These are phyloP conservation scores for Calonectria multiphialidica DNA, from an alignment of 2,329 filamentous ascomycete species.

Conservation along the genomic window DNA sequence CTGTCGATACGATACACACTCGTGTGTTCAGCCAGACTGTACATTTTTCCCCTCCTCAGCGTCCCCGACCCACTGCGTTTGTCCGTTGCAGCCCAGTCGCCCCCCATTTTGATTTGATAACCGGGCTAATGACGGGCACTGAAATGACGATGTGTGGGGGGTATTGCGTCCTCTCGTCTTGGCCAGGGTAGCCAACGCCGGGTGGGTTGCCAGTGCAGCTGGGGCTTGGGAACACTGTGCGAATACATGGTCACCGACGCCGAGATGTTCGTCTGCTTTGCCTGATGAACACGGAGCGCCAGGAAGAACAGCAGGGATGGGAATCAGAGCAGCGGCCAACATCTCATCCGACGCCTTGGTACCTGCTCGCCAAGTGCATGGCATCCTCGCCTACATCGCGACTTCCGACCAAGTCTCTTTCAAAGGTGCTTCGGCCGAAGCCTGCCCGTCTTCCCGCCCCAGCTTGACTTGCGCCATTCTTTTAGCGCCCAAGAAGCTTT, in stretches of 20 bases:
- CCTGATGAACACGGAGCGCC: background rate
- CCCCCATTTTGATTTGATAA: slow-evolving; percentile 44
- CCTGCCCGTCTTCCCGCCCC: slow-evolving; percentile 22
- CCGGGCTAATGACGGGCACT: slow-evolving; percentile 43
- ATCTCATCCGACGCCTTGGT: background rate
- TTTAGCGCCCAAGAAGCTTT: slow-evolving; percentile 13
- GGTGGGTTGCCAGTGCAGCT: slow-evolving; percentile 45
- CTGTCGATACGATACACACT: background rate
- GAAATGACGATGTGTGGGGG: slow-evolving; percentile 47
- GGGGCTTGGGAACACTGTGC: slow-evolving; percentile 37
- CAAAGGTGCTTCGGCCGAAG: slow-evolving; percentile 35
- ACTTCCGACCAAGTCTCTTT: background rate
- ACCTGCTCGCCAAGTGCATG: background rate
- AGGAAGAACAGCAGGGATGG: background rate
- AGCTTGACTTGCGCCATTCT: slow-evolving; percentile 37
- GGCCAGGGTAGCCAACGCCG: slow-evolving; percentile 35
- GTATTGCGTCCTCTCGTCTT: slow-evolving; percentile 34
- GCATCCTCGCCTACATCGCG: background rate
- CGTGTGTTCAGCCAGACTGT: slow-evolving; percentile 17
- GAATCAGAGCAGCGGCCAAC: background rate
- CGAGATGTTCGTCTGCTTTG: background rate
- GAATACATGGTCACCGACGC: slow-evolving; percentile 20
- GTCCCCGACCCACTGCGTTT: slow-evolving; percentile 34
- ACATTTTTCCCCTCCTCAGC: slow-evolving; percentile 11
- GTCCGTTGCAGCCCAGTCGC: slow-evolving; percentile 40